Evolutionary conservation across 495 filamentous ascomycete genomes (phyloP), one percentile per base, ranked within the genome.

Genomic region (Aspergillus bertholletiae): DNA sequence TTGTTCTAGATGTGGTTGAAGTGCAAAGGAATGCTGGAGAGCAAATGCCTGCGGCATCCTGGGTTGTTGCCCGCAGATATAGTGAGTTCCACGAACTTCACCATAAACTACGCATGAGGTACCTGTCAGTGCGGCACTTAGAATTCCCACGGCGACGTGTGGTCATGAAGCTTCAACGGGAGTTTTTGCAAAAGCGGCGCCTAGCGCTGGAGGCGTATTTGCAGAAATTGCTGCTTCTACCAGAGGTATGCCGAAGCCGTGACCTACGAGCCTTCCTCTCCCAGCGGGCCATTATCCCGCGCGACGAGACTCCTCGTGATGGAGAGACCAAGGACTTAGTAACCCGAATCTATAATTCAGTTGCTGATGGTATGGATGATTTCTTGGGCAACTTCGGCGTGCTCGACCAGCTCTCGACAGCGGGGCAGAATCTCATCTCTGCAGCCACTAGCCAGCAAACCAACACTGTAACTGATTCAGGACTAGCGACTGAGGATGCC

Each of bases 321-420:
- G 79, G 77, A 34, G 85, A 90, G 62, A 84, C 85, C 43, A 89
- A 89, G 57, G 95, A 97, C 65, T 89, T 97, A 58, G 92, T 99
- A 41, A 89, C 90, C 0, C 83, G 95, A 15, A 85, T 99, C 41
- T 97, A 97, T 72, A 93, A 93, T 68, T 96, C 92, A 2, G 92
- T 99, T 43, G 84, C 93, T 3, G 93, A 97, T 65, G 95, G 94
- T 28, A 96, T 97, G 92, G 95, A 99, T 71, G 94, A 99, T 59
- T 92, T 97, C 56, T 74, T 96, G 3, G 90, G 95, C 35, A 97
- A 96, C 65, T 92, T 97, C 46, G 90, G 94, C 5, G 90, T 97
- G 0, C 82, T 98, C 12, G 95, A 97, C 59, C 95, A 97, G 64
- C 82, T 98, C 7, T 96, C 92, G 12, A 79, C 93, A 3, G 90